Base-by-base conservation (phyloP, 257 asterid genomes). In the Primulina eburnea region DNA sequence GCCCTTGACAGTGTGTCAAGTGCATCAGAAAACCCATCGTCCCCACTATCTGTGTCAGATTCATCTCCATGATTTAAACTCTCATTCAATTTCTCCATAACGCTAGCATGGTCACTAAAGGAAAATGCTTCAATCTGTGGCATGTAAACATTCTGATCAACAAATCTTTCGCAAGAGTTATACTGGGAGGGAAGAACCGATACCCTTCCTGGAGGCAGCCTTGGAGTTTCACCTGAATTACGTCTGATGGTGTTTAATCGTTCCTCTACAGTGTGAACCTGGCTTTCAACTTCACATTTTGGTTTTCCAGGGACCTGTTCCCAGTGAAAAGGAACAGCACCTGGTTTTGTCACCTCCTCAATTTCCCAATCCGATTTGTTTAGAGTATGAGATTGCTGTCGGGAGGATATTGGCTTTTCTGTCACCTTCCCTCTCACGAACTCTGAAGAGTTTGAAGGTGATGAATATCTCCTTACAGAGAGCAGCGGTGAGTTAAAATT, bases 321-420 rank as follows among this genome's bases (percentile, higher is more conserved):
- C 98, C 98, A 92, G 65, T 81, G 67, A 75, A 92, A 92, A 1
- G 98, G 98, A 67, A 92, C 90, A n/a, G 98, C 77, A 47, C 77
- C 95, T 30, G 98, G 95, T 71, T 88, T 92, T 1, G 95, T 76
- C 43, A 87, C 85, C 71, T 76, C 92, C 56, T 76, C 82, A 29
- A 53, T 72, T 60, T 85, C 92, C 81, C 79, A 71, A 7, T 81
- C 82, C 3, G 85, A 65, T 75, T 56, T 85, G 12, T 61, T 53
- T 32, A 73, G 21, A 6, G 84, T 87, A 29, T 77, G 87, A 62
- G 90, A 78, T 17, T 74, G 81, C 37, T 82, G 95, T 18, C 90
- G 68, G 75, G 60, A 58, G 40, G 89, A 79, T 1, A 55, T 72
- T 2, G 80, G 63, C 52, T 77, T 84, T 37, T 73, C 83, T 4